phyloP scores from a whole-genome alignment of 2,329 filamentous ascomycete species.

The Tolypocladium sp. region DNA sequence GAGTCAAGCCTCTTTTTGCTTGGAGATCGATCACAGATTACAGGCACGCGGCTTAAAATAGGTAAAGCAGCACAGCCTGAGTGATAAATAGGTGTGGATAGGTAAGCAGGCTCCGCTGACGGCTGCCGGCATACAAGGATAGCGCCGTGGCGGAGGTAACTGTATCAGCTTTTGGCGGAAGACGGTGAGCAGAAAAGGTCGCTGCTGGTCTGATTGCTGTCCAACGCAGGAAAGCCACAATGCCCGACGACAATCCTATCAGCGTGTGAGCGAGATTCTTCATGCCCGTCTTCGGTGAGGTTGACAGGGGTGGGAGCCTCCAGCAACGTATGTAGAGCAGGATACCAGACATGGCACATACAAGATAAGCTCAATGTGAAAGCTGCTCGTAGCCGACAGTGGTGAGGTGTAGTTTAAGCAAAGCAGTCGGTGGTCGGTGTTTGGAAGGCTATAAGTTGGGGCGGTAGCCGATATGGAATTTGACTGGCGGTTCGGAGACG shows the following conservation, averaged over 20 bases:
- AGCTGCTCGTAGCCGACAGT: neutral
- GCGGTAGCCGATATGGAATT: neutral
- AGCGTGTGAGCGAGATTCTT: neutral
- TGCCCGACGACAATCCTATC: neutral
- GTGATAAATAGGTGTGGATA: slow-evolving; percentile 1
- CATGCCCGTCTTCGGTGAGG: neutral
- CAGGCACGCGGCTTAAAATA: neutral
- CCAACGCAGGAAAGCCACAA: neutral
- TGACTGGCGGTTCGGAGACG: neutral
- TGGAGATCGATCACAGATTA: neutral
- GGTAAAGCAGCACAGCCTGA: neutral
- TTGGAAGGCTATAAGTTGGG: neutral
- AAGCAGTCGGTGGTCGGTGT: neutral
- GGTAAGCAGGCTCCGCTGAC: slow-evolving; percentile 3
- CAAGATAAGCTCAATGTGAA: neutral
- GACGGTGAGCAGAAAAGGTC: neutral
- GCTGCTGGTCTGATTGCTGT: neutral
- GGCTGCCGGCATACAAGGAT: neutral
- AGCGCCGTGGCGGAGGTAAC: neutral
- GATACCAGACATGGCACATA: neutral
- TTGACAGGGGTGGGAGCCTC: neutral
- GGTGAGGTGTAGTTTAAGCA: neutral
- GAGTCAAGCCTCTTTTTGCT: neutral
- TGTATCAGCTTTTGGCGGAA: neutral
- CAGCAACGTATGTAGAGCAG: neutral